Percentiles rank a stretch among this genome's conserved stretches.
phyloP scores from a whole-genome alignment of 2,329 filamentous ascomycete genomes.

The Scedosporium aurantiacum region DNA sequence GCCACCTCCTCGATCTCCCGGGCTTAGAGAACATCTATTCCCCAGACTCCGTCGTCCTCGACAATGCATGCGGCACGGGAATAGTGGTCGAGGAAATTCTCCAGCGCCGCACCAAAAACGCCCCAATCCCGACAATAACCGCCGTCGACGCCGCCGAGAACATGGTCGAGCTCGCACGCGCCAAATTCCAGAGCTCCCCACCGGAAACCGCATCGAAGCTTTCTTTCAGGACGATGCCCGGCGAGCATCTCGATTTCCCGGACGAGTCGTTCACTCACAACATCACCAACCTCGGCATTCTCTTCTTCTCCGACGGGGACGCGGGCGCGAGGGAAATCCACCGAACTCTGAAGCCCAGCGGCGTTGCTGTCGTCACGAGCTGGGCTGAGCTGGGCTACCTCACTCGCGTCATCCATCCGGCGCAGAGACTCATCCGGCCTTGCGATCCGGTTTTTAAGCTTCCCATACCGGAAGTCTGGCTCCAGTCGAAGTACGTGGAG shows the following conservation, averaged over 20 bases:
- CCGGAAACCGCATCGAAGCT: conserved; percentile 1
- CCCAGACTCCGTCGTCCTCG: conserved; percentile 12
- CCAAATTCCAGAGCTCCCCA: conserved; percentile 7
- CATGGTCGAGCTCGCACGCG: conserved; percentile 13
- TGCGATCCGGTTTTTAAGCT: conserved; percentile 8
- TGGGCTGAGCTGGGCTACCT: conserved; percentile 14
- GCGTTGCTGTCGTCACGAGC: conserved; percentile 23
- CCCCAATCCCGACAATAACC: conserved; percentile 7
- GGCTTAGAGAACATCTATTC: not conserved
- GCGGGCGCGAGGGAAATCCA: conserved; percentile 23
- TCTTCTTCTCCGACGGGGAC: conserved; percentile 21
- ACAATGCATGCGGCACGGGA: conserved; percentile 18
- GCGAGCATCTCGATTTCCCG: conserved; percentile 15
- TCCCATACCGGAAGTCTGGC: conserved; percentile 10
- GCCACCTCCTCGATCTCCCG: conserved; percentile 6
- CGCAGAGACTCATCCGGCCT: conserved; percentile 10
- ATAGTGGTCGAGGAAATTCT: conserved; percentile 15
- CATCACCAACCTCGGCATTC: conserved; percentile 27
- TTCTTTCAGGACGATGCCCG: conserved; percentile 11
- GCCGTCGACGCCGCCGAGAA: conserved; percentile 12
- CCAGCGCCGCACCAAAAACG: not conserved
- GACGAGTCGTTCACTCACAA: conserved; percentile 24
- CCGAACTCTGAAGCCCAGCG: conserved; percentile 24
- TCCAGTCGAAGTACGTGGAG: conserved; percentile 5
- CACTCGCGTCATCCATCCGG: conserved; percentile 7